Conservation (phyloP, 2,329 filamentous ascomycete species). For the Anthostomella pinea region DNA sequence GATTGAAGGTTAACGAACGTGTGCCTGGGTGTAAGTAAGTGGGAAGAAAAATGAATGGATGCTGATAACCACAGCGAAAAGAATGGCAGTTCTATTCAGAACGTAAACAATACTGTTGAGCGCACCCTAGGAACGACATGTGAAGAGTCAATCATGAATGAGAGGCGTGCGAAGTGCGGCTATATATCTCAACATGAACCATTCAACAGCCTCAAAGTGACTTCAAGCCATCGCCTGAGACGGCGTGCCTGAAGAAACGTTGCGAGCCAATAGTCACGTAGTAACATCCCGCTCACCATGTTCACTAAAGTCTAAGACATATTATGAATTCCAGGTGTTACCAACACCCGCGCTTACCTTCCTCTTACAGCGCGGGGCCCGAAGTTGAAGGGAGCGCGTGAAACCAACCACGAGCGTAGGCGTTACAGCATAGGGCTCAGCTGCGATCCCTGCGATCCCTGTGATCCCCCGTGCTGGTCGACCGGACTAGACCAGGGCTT, state of each 20-base stretch:
- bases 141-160: slow-evolving; percentile 10
- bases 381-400: not conserved
- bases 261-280: slow-evolving; percentile 6
- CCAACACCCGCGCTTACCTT: slow-evolving; percentile 11
- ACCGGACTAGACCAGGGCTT: slow-evolving; percentile 13
- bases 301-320: slow-evolving; percentile 1
- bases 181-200: slow-evolving; percentile 14
- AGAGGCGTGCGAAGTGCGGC: slow-evolving; percentile 1
- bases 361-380: slow-evolving; percentile 16
- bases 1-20: too few relatives aligned
- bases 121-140: slow-evolving; percentile 9
- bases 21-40: slow-evolving; percentile 14
- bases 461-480: slow-evolving; percentile 3
- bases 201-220: not conserved
- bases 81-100: slow-evolving; percentile 28
- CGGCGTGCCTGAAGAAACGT: slow-evolving; percentile 13
- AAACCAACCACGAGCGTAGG: not conserved
- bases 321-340: too few relatives aligned
- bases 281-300: slow-evolving; percentile 3
- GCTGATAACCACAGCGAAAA: slow-evolving; percentile 21
- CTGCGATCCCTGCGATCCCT: slow-evolving; percentile 3
- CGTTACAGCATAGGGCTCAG: slow-evolving; percentile 9
- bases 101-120: slow-evolving; percentile 19
- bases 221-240: slow-evolving; percentile 1
- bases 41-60: slow-evolving; percentile 25